phyloP scores from a whole-genome alignment of 1,139 yeast genomes.

The Pichia sp. region DNA sequence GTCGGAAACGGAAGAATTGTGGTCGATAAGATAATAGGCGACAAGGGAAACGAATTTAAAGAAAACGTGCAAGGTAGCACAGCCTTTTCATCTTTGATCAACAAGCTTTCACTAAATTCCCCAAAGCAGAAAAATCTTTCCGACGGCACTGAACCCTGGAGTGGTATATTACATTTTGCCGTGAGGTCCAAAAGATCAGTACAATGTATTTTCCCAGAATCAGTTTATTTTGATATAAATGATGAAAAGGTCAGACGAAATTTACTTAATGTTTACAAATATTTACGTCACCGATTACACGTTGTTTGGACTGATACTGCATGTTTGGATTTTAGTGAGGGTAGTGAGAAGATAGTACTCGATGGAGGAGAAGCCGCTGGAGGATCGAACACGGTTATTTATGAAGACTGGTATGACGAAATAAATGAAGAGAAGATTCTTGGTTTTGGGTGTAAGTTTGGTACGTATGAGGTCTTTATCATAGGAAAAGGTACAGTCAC shows the following conservation, averaged over 20 bases:
- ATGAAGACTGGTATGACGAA: slow-evolving; percentile 32
- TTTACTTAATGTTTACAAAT: slow-evolving; percentile 41
- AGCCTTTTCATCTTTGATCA: slow-evolving; percentile 9
- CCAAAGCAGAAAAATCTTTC: slow-evolving; percentile 9
- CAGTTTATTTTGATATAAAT: slow-evolving; percentile 32
- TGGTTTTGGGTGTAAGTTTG: slow-evolving; percentile 39
- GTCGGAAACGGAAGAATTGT: slow-evolving; percentile 22
- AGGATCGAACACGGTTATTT: slow-evolving; percentile 8
- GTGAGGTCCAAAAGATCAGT: slow-evolving; percentile 64
- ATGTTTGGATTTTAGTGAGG: neutral
- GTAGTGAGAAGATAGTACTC: slow-evolving; percentile 1
- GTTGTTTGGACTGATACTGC: slow-evolving; percentile 3
- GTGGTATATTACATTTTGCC: slow-evolving; percentile 54
- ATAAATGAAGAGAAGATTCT: slow-evolving; percentile 35
- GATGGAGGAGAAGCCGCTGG: neutral
- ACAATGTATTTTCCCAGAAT: slow-evolving; percentile 50
- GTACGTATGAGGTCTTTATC: slow-evolving; percentile 51
- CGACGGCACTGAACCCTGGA: slow-evolving; percentile 42
- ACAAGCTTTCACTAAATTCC: neutral
- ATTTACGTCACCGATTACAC: slow-evolving; percentile 34
- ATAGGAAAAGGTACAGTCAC: slow-evolving; percentile 45
- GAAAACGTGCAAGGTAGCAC: slow-evolving; percentile 18
- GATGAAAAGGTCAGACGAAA: slow-evolving; percentile 28
- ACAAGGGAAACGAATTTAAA: neutral
- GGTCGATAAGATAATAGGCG: slow-evolving; percentile 9